Evolutionary conservation across 345 rosid genomes (phyloP).

Genomic region (Rubroshorea leprosula): DNA sequence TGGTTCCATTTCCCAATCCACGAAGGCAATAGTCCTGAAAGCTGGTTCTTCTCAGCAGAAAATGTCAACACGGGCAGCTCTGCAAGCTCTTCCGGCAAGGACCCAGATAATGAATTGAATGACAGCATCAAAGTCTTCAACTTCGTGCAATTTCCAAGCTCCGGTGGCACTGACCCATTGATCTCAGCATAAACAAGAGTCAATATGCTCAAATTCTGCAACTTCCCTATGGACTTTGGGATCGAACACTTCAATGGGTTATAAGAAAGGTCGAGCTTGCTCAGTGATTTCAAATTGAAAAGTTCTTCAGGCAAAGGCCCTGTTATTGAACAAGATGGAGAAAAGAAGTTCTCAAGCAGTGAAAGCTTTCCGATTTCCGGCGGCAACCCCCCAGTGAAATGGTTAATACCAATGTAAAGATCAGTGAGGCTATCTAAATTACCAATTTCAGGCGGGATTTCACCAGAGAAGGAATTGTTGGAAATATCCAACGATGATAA

Average conservation of each 20-base stretch:
- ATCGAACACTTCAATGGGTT: conserved; percentile 70
- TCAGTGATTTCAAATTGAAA: conserved; percentile 35
- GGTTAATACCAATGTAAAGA: conserved; percentile 68
- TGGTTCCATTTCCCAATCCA: conserved; percentile 73
- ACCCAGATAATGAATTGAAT: conserved; percentile 63
- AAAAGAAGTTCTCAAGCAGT: conserved; percentile 41
- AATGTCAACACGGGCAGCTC: conserved; percentile 53
- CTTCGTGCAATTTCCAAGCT: conserved; percentile 59
- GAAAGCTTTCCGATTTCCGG: conserved; percentile 61
- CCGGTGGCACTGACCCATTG: conserved; percentile 62
- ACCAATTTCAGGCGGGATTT: conserved; percentile 56
- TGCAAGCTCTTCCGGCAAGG: conserved; percentile 60
- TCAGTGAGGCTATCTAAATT: conserved; percentile 46
- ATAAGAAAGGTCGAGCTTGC: conserved; percentile 68
- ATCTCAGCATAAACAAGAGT: conserved; percentile 56
- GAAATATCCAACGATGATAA: conserved; percentile 61
- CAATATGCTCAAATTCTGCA: conserved; percentile 43
- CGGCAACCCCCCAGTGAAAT: conserved; percentile 63
- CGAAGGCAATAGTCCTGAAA: conserved; percentile 61
- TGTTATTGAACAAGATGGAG: conserved; percentile 49
- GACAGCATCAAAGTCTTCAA: conserved; percentile 64
- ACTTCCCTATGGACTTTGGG: conserved; percentile 51
- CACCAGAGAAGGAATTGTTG: conserved; percentile 62
- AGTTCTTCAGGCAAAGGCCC: conserved; percentile 76
- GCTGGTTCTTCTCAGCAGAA: conserved; percentile 66